Evolutionary conservation across 164 flowering plant genomes (phyloP).

Genomic region (Kalanchoe fedtschenkoi): DNA sequence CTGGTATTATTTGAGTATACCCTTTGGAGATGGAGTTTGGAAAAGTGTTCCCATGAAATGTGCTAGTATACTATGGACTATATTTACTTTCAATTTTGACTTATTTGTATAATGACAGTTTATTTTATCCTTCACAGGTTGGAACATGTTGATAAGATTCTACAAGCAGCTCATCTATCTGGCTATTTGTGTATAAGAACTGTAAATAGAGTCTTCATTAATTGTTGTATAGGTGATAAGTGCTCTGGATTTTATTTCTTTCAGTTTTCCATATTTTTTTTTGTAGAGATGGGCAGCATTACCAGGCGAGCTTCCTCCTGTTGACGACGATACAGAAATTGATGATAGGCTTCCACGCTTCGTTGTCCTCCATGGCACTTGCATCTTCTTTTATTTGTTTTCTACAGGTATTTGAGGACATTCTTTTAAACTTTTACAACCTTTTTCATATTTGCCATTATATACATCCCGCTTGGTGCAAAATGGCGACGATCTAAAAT

Average conservation of each 20-base stretch:
- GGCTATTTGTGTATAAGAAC: slow-evolving; percentile 78
- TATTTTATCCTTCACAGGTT: slow-evolving; percentile 35
- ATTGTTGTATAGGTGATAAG: background rate
- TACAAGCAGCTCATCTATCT: slow-evolving; percentile 71
- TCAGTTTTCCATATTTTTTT: slow-evolving; percentile 3
- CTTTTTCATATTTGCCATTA: background rate
- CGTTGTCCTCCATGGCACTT: slow-evolving; percentile 81
- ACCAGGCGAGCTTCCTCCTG: slow-evolving; percentile 85
- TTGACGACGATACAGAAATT: slow-evolving; percentile 72
- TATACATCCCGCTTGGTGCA: background rate
- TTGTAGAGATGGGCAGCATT: slow-evolving; percentile 78
- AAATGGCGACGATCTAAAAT: background rate
- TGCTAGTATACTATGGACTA: no score
- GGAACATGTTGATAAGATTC: slow-evolving; percentile 75
- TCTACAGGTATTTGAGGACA: slow-evolving; percentile 64
- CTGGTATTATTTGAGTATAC: no score
- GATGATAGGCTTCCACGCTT: slow-evolving; percentile 98
- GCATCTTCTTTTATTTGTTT: slow-evolving; percentile 63
- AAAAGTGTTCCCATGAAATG: no score
- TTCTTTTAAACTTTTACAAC: no score
- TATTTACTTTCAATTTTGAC: no score
- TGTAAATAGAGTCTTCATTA: slow-evolving; percentile 22
- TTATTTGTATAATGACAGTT: background rate
- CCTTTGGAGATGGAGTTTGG: no score
- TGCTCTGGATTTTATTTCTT: background rate